Evolutionary conservation across 2,329 filamentous ascomycete genomes (phyloP), one percentile per base, ranked within the genome.

Genomic region (Epichloe gansuensis): DNA sequence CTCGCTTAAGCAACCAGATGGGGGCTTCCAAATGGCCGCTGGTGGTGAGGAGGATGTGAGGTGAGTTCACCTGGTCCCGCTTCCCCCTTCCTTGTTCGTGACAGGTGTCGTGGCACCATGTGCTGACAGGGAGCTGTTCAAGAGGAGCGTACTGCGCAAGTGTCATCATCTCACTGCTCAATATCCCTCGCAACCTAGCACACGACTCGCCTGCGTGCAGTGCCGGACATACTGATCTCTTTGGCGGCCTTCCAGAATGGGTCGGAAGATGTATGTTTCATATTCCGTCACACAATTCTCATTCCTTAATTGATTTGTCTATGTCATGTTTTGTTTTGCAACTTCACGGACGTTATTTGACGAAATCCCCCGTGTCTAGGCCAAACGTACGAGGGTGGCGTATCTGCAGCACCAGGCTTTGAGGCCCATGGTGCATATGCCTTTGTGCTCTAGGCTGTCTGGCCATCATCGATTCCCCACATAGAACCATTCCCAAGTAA

Each of bases 391-490:
- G 93, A 98, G 72, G 93, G 93, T 58, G 93, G 93, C 48, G 90
- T 98, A 60, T 91, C 88, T 58, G 86, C 82, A 52, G 84, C 85
- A 57, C 93, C 91, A 50, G 85, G 85, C 55, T 83, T 86, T 57
- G 93, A 98, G 75, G 93, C 91, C 52, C 93, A 98, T 70, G 93
- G 93, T 56, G 93, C 89, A 58, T 98, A 97, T 72, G 88, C 91
- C 28, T 97, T 97, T 96, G 91, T 70, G 91, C 88, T 52, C 73
- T 98, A 54, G 93, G 86, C 52, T 94, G 88, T 69, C 78, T 98
- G 52, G 85, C 88, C 62, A 88, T 97, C 58, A 72, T 97, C 47
- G 90, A 88, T 62, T 76, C 84, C 53, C 91, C 93, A 53, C 78
- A 86, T 66, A 76, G 80, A 59, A 85, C 81, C 57, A 82, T 96